A percentile compares a stretch with the other conserved stretches of the same genome.
phyloP scores from a whole-genome alignment of 176 grass and related monocot genomes.

The Ananas comosus region DNA sequence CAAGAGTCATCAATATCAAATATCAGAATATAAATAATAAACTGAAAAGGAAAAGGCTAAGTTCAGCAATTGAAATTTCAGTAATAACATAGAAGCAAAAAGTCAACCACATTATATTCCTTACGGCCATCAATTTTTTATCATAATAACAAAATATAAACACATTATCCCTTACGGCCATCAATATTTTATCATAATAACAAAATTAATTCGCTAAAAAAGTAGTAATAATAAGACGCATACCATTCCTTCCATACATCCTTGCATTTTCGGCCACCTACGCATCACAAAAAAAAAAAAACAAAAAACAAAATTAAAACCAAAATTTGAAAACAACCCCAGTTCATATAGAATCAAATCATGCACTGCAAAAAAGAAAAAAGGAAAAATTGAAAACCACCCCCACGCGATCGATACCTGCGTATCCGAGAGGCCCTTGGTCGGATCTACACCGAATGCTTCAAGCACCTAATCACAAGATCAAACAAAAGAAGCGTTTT shows the following conservation, averaged over 20 bases:
- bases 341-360: not conserved
- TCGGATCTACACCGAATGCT: constrained; percentile 73
- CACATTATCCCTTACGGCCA: not conserved
- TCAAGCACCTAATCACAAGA: constrained; percentile 52
- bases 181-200: not conserved
- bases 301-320: constrained; percentile 6
- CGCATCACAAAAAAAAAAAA: constrained; percentile 22
- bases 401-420: constrained; percentile 34
- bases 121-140: not conserved
- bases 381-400: constrained; percentile 7
- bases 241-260: constrained; percentile 81
- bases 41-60: not conserved
- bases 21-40: not conserved
- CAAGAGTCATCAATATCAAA: constrained; percentile 23
- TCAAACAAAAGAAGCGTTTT: not conserved
- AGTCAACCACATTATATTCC: too few species aligned
- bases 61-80: not conserved
- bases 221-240: not conserved
- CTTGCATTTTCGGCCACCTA: constrained; percentile 66
- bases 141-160: not conserved
- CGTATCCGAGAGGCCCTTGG: constrained; percentile 78
- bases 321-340: constrained; percentile 2
- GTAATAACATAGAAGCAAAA: too few species aligned
- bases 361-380: not conserved
- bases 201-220: not conserved